phyloP scores from a whole-genome alignment of 2,329 filamentous ascomycete species.

The Lecanicillium sp. region DNA sequence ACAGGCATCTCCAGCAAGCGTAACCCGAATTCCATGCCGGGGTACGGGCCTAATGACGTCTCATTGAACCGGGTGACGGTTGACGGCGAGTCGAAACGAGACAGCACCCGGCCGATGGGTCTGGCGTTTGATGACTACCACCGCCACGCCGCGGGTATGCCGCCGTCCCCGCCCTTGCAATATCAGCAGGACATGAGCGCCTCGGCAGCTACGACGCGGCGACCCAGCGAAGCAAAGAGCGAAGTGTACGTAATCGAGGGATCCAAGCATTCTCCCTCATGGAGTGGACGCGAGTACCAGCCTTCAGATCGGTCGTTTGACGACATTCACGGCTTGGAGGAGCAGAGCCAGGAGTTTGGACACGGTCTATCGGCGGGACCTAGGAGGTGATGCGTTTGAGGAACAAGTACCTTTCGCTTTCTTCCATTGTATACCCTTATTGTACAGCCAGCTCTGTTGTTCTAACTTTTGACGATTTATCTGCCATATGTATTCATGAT shows the following conservation, averaged over 20 bases:
- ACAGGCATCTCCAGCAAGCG: conserved; percentile 21
- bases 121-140: conserved; percentile 13
- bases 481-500: too few species aligned
- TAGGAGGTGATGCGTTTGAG: too few species aligned
- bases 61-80: conserved; percentile 23
- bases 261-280: conserved; percentile 15
- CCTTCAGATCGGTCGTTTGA: conserved; percentile 17
- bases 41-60: conserved; percentile 28
- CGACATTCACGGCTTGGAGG: conserved; percentile 22
- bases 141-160: conserved; percentile 3
- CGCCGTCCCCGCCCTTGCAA: conserved; percentile 3
- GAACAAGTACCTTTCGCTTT: neutral
- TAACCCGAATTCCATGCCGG: conserved; percentile 20
- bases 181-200: conserved; percentile 4
- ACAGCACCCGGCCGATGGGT: conserved; percentile 11
- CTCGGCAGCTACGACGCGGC: neutral
- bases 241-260: conserved; percentile 30
- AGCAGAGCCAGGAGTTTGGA: conserved; percentile 20
- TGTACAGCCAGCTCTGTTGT: too few species aligned
- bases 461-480: neutral
- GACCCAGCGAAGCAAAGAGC: conserved; percentile 19
- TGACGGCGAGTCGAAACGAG: conserved; percentile 10
- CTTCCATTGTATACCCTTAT: conserved; percentile 1
- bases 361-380: conserved; percentile 2
- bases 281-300: conserved; percentile 13